Conservation (phyloP, 2,329 filamentous ascomycete species). For the Achaetomium macrosporum region DNA sequence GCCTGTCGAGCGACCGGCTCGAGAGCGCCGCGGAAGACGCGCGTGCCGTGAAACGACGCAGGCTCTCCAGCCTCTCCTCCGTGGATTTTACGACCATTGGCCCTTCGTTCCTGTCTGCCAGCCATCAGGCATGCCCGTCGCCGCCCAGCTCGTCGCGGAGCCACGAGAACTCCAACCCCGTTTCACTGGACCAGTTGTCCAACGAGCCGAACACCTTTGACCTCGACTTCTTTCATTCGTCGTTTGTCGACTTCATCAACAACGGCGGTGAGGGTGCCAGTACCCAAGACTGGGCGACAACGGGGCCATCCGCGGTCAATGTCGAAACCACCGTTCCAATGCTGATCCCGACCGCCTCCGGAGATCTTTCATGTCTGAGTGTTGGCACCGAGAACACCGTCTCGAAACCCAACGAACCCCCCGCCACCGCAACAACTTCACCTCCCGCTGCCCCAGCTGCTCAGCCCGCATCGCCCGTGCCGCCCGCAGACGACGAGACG, state of each 20-base stretch:
- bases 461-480: not conserved
- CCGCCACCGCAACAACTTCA: not conserved
- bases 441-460: not conserved
- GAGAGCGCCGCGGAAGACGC: conserved; percentile 5
- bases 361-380: not conserved
- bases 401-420: not conserved
- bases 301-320: not conserved
- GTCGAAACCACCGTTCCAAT: not conserved
- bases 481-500: conserved; percentile 8
- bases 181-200: not conserved
- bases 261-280: conserved; percentile 7
- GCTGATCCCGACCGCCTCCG: not conserved
- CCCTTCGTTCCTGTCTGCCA: conserved; percentile 9
- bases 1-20: not conserved
- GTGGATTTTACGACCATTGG: conserved; percentile 8
- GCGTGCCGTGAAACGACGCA: conserved; percentile 16
- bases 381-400: not conserved
- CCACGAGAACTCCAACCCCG: not conserved
- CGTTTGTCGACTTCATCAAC: conserved; percentile 18
- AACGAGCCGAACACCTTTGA: conserved; percentile 11
- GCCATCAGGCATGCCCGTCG: conserved; percentile 2
- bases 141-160: conserved; percentile 8
- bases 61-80: conserved; percentile 16
- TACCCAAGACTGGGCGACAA: conserved; percentile 1
- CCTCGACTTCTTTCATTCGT: conserved; percentile 18